Conservation (phyloP, 1,284 basidiomycete species). For the Tylopilus sp. region DNA sequence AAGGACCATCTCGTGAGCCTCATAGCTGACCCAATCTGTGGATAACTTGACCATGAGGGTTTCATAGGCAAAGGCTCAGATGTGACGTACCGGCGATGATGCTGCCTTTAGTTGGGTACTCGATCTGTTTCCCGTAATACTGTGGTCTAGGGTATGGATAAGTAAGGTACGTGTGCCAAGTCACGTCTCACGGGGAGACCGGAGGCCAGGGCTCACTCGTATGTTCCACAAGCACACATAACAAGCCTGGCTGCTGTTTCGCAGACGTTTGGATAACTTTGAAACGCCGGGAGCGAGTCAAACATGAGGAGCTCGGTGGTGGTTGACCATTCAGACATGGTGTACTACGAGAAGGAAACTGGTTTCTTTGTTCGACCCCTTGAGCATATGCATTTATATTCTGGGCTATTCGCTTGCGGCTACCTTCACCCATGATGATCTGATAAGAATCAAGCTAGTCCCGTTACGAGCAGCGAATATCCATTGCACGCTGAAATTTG, state of each 20-base stretch:
- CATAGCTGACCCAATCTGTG: slow-evolving; percentile 43
- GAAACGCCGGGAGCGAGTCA: background rate
- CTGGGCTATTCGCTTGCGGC: background rate
- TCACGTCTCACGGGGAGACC: background rate
- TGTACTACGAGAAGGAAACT: background rate
- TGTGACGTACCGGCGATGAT: slow-evolving; percentile 32
- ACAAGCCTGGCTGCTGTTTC: background rate
- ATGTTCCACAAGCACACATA: background rate
- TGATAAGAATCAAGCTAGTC: no score
- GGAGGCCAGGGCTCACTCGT: background rate
- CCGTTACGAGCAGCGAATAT: no score
- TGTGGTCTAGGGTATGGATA: slow-evolving; percentile 25
- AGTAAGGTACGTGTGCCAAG: background rate
- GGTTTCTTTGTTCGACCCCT: background rate
- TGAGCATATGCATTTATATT: background rate
- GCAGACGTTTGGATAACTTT: background rate
- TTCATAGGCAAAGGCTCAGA: background rate
- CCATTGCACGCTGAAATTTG: background rate
- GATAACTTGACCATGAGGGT: background rate
- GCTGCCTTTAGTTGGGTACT: slow-evolving; percentile 21
- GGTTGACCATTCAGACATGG: background rate
- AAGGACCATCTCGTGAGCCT: slow-evolving; percentile 28
- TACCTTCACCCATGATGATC: no score
- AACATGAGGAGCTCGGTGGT: background rate
- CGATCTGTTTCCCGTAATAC: slow-evolving; percentile 35